A percentile compares a stretch with the other conserved stretches of the same genome.
These are phyloP conservation scores for Hypoxylon cercidicola DNA, from an alignment of 495 filamentous ascomycete species.

Conservation along the genomic window DNA sequence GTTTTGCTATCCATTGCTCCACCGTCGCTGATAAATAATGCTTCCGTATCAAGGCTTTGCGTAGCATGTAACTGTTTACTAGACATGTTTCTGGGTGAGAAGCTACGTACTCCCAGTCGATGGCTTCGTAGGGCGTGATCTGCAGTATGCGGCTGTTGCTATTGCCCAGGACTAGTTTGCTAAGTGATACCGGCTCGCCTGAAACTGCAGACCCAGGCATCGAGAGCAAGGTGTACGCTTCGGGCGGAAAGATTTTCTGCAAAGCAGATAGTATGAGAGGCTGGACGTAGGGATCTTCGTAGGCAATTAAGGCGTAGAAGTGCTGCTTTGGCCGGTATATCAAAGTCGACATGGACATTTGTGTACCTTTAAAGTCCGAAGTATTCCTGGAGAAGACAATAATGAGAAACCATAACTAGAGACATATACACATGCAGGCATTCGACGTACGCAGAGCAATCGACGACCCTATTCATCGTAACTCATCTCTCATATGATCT, in stretches of 20 bases:
- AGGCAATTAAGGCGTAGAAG: slow-evolving; percentile 82
- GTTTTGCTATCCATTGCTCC: slow-evolving; percentile 80
- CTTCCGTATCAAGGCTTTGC: slow-evolving; percentile 97
- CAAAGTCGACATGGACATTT: slow-evolving; percentile 36
- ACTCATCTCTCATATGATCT: slow-evolving; percentile 26
- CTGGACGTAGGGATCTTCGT: slow-evolving; percentile 87
- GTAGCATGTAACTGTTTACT: slow-evolving; percentile 87
- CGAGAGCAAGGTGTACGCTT: slow-evolving; percentile 47
- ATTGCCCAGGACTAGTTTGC: slow-evolving; percentile 44
- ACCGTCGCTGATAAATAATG: slow-evolving; percentile 88
- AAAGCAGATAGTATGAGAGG: slow-evolving; percentile 81
- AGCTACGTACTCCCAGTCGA: slow-evolving; percentile 81
- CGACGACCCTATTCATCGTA: slow-evolving; percentile 44
- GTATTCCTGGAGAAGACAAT: slow-evolving; percentile 34
- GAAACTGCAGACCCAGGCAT: slow-evolving; percentile 26
- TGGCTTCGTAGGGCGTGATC: slow-evolving; percentile 84
- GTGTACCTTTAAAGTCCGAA: slow-evolving; percentile 19
- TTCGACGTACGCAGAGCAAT: slow-evolving; percentile 23
- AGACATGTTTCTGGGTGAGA: slow-evolving; percentile 67
- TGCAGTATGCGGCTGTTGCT: slow-evolving; percentile 70
- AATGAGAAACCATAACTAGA: slow-evolving; percentile 36
- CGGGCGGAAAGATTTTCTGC: slow-evolving; percentile 64
- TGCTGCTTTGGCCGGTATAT: slow-evolving; percentile 43
- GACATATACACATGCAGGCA: slow-evolving; percentile 16
- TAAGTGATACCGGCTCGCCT: slow-evolving; percentile 46